Evolutionary conservation across 352 stramenopile species (phyloP).

Genomic region (Phytopythium kandeliae): DNA sequence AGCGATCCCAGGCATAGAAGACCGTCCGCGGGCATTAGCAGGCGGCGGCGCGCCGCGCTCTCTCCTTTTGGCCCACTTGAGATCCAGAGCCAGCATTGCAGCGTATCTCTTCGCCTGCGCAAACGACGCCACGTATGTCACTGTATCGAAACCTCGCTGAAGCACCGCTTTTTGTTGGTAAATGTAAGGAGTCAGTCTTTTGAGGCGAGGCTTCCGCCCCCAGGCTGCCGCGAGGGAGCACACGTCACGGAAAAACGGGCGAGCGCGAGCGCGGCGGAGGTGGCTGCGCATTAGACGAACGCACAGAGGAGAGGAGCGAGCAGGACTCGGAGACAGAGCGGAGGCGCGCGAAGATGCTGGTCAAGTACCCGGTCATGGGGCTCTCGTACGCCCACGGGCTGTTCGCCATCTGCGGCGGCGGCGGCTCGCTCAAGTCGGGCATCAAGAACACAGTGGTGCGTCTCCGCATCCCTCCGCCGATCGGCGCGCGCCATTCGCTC

Average conservation of each 20-base stretch:
- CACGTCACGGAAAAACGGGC: background rate
- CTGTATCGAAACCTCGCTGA: background rate
- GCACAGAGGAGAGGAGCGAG: background rate
- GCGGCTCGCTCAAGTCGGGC: constrained; percentile 75
- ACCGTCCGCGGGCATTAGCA: no score
- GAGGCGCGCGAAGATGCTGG: constrained; percentile 37
- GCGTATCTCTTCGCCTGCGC: background rate
- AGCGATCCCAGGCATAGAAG: background rate
- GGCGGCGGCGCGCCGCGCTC: no score
- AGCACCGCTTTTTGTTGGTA: background rate
- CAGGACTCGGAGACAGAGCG: background rate
- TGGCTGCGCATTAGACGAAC: background rate
- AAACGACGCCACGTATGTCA: constrained; percentile 7
- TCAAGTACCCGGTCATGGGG: constrained; percentile 85
- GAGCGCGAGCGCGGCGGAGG: background rate
- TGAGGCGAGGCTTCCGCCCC: background rate
- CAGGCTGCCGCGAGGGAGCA: background rate
- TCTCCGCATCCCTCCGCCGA: background rate
- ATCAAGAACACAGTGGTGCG: constrained; percentile 85
- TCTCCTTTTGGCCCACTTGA: no score
- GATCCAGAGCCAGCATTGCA: background rate
- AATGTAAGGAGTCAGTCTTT: background rate
- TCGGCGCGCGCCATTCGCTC: no score
- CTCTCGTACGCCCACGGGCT: constrained; percentile 63
- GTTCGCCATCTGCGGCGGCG: constrained; percentile 79